Percentiles rank a stretch among this genome's conserved stretches.
Evolutionary conservation across 441 rosid species (phyloP).

Genomic region (Erysimum cheiri): DNA sequence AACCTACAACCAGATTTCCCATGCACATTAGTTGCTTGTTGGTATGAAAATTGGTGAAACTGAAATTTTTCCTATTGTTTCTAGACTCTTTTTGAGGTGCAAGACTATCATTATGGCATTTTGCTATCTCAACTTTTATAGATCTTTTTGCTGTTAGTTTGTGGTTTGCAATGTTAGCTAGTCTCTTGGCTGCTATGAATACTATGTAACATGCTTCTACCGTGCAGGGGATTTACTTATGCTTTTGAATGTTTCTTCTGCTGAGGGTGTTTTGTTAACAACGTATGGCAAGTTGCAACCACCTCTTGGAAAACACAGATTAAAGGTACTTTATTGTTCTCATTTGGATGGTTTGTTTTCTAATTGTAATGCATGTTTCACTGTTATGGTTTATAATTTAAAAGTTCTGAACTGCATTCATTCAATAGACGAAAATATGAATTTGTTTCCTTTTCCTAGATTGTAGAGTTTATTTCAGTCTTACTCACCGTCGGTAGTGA

Average conservation of each 20-base stretch:
- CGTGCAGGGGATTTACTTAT: conserved; percentile 77
- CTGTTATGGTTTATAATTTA: conserved; percentile 14
- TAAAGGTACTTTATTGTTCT: conserved; percentile 61
- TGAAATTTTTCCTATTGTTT: conserved; percentile 17
- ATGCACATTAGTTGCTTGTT: conserved; percentile 19
- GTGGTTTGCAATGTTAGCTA: neutral
- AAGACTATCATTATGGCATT: conserved; percentile 17
- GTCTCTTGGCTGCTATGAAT: conserved; percentile 14
- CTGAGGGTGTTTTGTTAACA: conserved; percentile 66
- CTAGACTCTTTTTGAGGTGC: neutral
- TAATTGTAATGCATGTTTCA: neutral
- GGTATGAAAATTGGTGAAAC: conserved; percentile 12
- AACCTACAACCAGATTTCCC: neutral
- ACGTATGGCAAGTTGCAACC: conserved; percentile 96
- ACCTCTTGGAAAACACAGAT: conserved; percentile 93
- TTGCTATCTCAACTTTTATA: conserved; percentile 22
- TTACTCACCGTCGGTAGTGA: conserved; percentile 83
- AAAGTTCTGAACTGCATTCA: neutral
- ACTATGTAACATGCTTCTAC: conserved; percentile 25
- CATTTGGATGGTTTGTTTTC: conserved; percentile 14
- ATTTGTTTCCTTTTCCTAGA: conserved; percentile 56
- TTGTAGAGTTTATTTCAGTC: conserved; percentile 93
- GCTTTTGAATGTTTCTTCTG: conserved; percentile 79
- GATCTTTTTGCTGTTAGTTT: conserved; percentile 22
- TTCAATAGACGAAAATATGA: neutral